These are phyloP conservation scores for Diutina neorugosa DNA, from an alignment of 1,139 yeast genomes.

Conservation along the genomic window DNA sequence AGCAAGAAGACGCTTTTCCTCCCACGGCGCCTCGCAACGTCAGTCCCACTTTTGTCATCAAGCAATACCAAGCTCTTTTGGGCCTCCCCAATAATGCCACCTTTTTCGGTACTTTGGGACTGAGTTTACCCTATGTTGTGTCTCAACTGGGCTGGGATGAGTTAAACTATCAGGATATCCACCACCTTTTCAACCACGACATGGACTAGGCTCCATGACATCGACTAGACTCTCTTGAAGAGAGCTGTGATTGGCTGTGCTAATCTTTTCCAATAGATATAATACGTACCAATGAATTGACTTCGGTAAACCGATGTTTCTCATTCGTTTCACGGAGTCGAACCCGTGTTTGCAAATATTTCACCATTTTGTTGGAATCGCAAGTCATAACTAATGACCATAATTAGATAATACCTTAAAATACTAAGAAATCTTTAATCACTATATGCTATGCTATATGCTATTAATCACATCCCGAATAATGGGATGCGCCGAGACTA, in stretches of 20 bases:
- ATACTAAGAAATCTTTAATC: too few relatives aligned
- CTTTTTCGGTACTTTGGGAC: conserved; percentile 28
- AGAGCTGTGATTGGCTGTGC: neutral
- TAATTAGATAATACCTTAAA: too few relatives aligned
- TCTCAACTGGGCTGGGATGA: conserved; percentile 29
- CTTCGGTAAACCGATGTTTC: too few relatives aligned
- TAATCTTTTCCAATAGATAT: neutral
- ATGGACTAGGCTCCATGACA: neutral
- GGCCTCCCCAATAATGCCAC: conserved; percentile 30
- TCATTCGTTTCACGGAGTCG: neutral
- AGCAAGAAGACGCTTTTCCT: neutral
- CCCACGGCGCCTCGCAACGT: conserved; percentile 18
- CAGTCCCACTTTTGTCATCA: conserved; percentile 33
- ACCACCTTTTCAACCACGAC: neutral
- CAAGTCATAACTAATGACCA: too few relatives aligned
- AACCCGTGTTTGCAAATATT: neutral
- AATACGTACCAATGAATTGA: too few relatives aligned
- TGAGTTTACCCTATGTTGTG: conserved; percentile 30
- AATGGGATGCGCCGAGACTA: neutral
- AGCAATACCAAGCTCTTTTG: conserved; percentile 28
- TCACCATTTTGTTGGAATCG: neutral
- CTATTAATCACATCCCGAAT: conserved; percentile 1
- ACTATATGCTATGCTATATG: neutral
- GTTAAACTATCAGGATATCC: conserved; percentile 8
- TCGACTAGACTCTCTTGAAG: neutral